A percentile compares a stretch with the other conserved stretches of the same genome.
These are phyloP conservation scores for Erucastrum elatum DNA, from an alignment of 345 rosid species.

Conservation along the genomic window DNA sequence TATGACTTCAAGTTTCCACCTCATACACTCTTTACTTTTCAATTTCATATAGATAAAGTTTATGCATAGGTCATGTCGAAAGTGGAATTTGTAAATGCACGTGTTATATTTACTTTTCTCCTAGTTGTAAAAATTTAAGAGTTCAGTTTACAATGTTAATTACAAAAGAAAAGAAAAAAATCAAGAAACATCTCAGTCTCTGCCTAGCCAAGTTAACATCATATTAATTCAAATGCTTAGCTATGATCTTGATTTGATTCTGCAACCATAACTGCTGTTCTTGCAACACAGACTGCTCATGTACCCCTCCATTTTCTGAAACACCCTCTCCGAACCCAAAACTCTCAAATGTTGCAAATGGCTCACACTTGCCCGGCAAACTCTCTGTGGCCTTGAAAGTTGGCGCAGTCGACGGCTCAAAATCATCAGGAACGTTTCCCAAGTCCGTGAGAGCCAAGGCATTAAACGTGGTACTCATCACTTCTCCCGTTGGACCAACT, in stretches of 20 bases:
- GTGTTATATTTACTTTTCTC: constrained; percentile 19
- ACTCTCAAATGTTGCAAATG: constrained; percentile 49
- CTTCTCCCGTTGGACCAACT: background rate
- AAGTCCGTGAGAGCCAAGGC: constrained; percentile 33
- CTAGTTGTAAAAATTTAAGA: constrained; percentile 16
- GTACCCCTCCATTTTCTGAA: constrained; percentile 28
- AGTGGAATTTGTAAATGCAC: too few relatives aligned
- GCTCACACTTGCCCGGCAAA: constrained; percentile 43
- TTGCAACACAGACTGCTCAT: constrained; percentile 46
- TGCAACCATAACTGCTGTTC: constrained; percentile 74
- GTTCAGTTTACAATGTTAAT: constrained; percentile 7
- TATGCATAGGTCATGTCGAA: too few relatives aligned
- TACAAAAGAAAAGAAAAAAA: background rate
- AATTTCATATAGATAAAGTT: too few relatives aligned
- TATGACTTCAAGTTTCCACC: too few relatives aligned
- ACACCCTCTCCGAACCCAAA: constrained; percentile 31
- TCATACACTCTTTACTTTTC: too few relatives aligned
- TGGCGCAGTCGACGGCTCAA: constrained; percentile 34
- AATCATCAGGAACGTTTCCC: constrained; percentile 36
- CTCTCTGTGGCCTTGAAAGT: constrained; percentile 22
- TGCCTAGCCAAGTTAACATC: constrained; percentile 10
- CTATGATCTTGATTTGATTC: constrained; percentile 69
- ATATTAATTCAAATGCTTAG: constrained; percentile 48
- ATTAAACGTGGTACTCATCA: constrained; percentile 1
- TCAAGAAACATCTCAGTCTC: constrained; percentile 25